phyloP scores from a whole-genome alignment of 2,329 filamentous ascomycete species.

The Aspergillus sp. region DNA sequence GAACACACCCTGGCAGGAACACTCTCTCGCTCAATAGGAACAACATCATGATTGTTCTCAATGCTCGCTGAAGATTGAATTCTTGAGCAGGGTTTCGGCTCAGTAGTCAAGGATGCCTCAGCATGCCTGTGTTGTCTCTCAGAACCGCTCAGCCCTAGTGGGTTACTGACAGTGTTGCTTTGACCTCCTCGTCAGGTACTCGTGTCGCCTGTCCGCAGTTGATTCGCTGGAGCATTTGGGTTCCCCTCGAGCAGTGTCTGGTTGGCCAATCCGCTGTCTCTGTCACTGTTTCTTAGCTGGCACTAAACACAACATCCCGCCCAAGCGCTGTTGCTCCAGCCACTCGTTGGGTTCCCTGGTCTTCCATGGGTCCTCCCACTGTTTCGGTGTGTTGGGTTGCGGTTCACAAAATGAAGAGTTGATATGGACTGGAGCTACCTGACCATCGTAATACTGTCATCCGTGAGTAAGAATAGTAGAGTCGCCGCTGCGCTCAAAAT shows the following conservation, averaged over 20 bases:
- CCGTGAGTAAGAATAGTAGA: not conserved
- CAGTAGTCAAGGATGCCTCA: not conserved
- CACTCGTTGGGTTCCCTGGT: slow-evolving; percentile 19
- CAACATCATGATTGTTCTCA: not conserved
- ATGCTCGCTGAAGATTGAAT: not conserved
- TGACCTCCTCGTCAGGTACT: slow-evolving; percentile 23
- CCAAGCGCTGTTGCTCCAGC: slow-evolving; percentile 32
- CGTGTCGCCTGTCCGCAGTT: slow-evolving; percentile 14
- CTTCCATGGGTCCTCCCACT: slow-evolving; percentile 29
- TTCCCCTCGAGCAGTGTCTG: slow-evolving; percentile 15
- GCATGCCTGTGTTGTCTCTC: not conserved
- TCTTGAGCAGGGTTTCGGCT: not conserved
- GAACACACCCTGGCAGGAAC: not conserved
- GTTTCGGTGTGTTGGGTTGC: slow-evolving; percentile 26
- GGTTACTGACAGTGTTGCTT: slow-evolving; percentile 11
- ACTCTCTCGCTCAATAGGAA: not conserved
- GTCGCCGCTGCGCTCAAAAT: not conserved
- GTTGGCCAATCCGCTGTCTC: slow-evolving; percentile 30
- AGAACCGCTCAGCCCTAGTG: slow-evolving; percentile 11
- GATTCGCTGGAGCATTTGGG: slow-evolving; percentile 23
- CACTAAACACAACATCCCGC: slow-evolving; percentile 35
- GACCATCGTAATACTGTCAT: not conserved
- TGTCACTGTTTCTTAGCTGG: slow-evolving; percentile 27
- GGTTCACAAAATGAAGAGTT: slow-evolving; percentile 4
- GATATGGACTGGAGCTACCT: not conserved